A percentile compares a stretch with the other conserved stretches of the same genome.
Conservation (phyloP, 2,329 filamentous ascomycete species). For the Incumbomyces delicatus region DNA sequence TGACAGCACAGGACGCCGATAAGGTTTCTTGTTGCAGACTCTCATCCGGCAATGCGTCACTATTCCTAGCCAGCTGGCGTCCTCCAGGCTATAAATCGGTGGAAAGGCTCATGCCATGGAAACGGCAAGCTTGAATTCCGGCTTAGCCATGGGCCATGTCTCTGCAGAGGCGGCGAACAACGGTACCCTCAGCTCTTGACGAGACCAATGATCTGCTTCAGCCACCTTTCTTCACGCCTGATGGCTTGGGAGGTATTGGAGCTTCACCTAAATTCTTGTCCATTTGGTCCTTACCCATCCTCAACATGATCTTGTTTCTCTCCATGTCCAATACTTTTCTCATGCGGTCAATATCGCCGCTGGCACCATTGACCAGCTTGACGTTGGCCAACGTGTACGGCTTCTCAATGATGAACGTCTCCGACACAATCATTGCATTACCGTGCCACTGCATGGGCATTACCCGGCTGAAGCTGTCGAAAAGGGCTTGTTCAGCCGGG, state of each 20-base stretch:
- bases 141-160: no score
- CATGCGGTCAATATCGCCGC: conserved; percentile 33
- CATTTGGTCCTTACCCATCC: conserved; percentile 4
- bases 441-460: conserved; percentile 53
- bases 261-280: conserved; percentile 1
- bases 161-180: no score
- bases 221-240: not conserved
- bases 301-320: conserved; percentile 36
- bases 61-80: no score
- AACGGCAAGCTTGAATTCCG: no score
- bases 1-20: no score
- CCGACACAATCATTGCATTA: conserved; percentile 49
- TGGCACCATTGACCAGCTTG: conserved; percentile 31
- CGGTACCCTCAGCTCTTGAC: no score
- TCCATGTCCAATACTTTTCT: conserved; percentile 43
- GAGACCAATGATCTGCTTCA: not conserved
- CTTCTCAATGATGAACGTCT: conserved; percentile 48
- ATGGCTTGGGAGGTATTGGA: not conserved
- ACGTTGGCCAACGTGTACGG: conserved; percentile 51
- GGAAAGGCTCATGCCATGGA: no score
- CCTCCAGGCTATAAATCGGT: no score
- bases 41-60: no score
- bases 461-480: conserved; percentile 51
- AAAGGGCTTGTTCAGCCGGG: conserved; percentile 53
- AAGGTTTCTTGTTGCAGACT: no score